A percentile compares a stretch with the other conserved stretches of the same genome.
Evolutionary conservation across 495 filamentous ascomycete genomes (phyloP).

Genomic region (Xylaria cubensis): DNA sequence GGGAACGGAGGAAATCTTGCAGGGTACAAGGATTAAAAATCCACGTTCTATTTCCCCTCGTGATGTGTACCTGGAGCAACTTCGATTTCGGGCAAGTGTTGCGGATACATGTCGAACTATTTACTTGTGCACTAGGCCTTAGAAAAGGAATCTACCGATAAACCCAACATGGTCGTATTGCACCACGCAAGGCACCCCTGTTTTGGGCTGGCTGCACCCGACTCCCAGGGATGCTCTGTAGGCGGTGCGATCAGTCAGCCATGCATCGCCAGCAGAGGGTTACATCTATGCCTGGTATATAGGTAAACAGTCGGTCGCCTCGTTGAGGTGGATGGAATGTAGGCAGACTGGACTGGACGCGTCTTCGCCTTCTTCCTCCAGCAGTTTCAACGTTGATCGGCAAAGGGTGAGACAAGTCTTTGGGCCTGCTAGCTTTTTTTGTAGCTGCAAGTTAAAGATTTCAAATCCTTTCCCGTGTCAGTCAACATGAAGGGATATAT

Average conservation of each 20-base stretch:
- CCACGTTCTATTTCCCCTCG: slow-evolving; percentile 1
- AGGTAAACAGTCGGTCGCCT: not conserved
- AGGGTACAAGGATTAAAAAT: not conserved
- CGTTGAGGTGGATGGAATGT: not conserved
- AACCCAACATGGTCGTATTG: not conserved
- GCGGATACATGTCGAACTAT: not conserved
- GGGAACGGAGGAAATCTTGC: slow-evolving; percentile 1
- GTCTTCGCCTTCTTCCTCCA: not conserved
- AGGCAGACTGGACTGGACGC: slow-evolving; percentile 9
- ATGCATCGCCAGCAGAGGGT: not conserved
- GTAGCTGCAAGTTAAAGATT: not conserved
- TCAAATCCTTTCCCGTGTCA: not conserved
- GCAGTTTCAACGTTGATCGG: slow-evolving; percentile 1
- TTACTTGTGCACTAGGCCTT: not conserved
- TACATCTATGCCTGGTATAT: slow-evolving; percentile 6
- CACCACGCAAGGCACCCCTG: not conserved
- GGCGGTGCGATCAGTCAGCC: not conserved
- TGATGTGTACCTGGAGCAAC: slow-evolving; percentile 16
- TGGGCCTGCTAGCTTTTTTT: not conserved
- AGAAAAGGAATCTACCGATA: not conserved
- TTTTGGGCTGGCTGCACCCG: not conserved
- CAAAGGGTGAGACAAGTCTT: slow-evolving; percentile 8
- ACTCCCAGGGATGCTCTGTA: not conserved
- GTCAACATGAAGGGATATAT: slow-evolving; percentile 34
- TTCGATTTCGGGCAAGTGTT: slow-evolving; percentile 18